Percentiles rank a stretch among this genome's conserved stretches.
Evolutionary conservation across 305 asterid species (phyloP).

Genomic region (Rubia occidens): DNA sequence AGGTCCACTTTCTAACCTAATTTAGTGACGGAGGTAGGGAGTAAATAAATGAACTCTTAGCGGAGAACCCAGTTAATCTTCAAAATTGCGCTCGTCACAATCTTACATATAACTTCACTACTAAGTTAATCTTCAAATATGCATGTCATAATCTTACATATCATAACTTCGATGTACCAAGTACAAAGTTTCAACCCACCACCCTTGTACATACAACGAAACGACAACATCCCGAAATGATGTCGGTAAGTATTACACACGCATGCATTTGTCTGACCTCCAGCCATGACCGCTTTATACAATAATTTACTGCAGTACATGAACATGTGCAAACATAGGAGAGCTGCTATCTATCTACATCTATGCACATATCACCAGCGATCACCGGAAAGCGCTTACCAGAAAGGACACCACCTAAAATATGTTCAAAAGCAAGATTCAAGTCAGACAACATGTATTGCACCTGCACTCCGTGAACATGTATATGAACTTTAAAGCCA

Average conservation of each 20-base stretch:
- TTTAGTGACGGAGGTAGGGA: no score
- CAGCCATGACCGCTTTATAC: background rate
- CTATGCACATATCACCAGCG: constrained; percentile 12
- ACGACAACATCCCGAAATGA: background rate
- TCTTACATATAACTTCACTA: no score
- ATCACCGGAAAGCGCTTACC: constrained; percentile 35
- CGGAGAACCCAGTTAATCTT: no score
- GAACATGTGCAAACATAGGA: background rate
- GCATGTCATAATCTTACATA: no score
- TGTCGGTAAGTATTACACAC: background rate
- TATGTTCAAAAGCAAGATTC: constrained; percentile 6
- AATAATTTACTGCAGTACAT: background rate
- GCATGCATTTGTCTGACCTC: background rate
- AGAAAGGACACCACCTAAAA: constrained; percentile 99
- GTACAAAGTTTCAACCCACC: background rate
- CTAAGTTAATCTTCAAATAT: no score
- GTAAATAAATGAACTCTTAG: no score
- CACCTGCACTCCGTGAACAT: background rate
- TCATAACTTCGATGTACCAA: background rate
- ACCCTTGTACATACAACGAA: background rate
- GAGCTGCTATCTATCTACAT: constrained; percentile 13
- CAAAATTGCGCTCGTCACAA: no score
- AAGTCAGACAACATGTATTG: background rate
- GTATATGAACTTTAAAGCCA: constrained; percentile 7
- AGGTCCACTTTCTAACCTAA: no score